Evolutionary conservation across 1,284 basidiomycete genomes (phyloP).

Genomic region (Cystobasidiaceae sp.): DNA sequence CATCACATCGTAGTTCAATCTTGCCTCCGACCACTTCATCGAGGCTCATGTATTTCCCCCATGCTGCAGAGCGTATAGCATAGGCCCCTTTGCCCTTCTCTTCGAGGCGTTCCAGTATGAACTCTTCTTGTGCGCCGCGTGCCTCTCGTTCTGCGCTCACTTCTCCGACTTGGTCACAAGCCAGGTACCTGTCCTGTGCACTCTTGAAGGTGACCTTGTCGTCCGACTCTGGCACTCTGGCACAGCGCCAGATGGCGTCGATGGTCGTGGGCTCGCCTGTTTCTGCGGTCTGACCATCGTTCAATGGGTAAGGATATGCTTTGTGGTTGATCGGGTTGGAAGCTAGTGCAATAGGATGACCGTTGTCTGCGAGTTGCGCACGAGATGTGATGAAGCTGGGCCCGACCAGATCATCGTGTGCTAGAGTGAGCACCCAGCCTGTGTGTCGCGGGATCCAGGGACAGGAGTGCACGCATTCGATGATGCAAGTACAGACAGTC

Average conservation of each 20-base stretch:
- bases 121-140: slow-evolving; percentile 78
- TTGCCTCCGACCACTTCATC: slow-evolving; percentile 76
- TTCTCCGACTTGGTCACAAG: slow-evolving; percentile 72
- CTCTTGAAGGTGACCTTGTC: slow-evolving; percentile 71
- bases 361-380: slow-evolving; percentile 54
- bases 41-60: slow-evolving; percentile 72
- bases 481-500: not conserved
- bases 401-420: slow-evolving; percentile 66
- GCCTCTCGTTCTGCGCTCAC: slow-evolving; percentile 72
- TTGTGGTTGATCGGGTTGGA: slow-evolving; percentile 69
- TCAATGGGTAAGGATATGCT: slow-evolving; percentile 56
- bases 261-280: slow-evolving; percentile 69
- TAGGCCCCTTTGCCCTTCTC: slow-evolving; percentile 70
- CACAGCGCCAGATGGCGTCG: slow-evolving; percentile 78
- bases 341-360: slow-evolving; percentile 62
- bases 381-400: slow-evolving; percentile 75
- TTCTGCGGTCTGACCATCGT: slow-evolving; percentile 62
- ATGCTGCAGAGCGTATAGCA: slow-evolving; percentile 58
- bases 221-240: slow-evolving; percentile 68
- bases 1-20: slow-evolving; percentile 71
- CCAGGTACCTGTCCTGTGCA: slow-evolving; percentile 78
- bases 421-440: slow-evolving; percentile 71
- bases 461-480: not conserved
- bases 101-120: slow-evolving; percentile 54
- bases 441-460: not conserved